Percentiles rank a stretch among this genome's conserved stretches.
These are phyloP conservation scores for Halenospora varia DNA, from an alignment of 495 filamentous ascomycete genomes.

Conservation along the genomic window DNA sequence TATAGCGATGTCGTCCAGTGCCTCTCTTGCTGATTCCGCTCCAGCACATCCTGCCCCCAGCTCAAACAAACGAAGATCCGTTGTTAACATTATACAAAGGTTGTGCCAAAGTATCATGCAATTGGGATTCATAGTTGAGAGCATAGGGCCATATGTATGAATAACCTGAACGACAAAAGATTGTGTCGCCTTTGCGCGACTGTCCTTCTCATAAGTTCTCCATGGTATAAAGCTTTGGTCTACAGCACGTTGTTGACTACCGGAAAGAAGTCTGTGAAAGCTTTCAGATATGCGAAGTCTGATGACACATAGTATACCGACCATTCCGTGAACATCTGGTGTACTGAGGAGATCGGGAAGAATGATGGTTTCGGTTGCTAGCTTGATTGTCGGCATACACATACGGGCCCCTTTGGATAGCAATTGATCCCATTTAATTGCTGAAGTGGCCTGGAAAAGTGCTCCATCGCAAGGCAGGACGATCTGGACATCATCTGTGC, in stretches of 20 bases:
- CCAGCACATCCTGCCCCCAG: constrained; percentile 45
- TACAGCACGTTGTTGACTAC: constrained; percentile 29
- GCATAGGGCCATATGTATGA: constrained; percentile 35
- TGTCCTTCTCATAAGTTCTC: constrained; percentile 42
- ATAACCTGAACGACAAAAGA: constrained; percentile 38
- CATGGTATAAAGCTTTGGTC: constrained; percentile 39
- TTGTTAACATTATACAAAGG: constrained; percentile 48
- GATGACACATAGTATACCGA: constrained; percentile 36
- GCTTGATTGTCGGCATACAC: constrained; percentile 35
- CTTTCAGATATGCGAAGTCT: constrained; percentile 42
- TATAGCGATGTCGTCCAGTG: constrained; percentile 43
- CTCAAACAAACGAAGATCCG: constrained; percentile 49
- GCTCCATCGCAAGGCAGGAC: constrained; percentile 43
- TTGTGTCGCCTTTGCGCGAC: constrained; percentile 36
- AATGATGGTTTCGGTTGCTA: constrained; percentile 35
- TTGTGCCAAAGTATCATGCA: constrained; percentile 47
- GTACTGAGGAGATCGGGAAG: constrained; percentile 34
- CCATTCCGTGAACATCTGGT: constrained; percentile 37
- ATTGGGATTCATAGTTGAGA: constrained; percentile 42
- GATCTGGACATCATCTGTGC: constrained; percentile 44
- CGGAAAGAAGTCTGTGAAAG: constrained; percentile 42
- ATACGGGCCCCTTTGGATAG: constrained; percentile 36
- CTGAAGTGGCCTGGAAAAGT: constrained; percentile 42
- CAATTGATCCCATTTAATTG: constrained; percentile 44
- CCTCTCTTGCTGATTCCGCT: constrained; percentile 38